Evolutionary conservation across 352 stramenopile species (phyloP).

Genomic region (Pythium chondricola): DNA sequence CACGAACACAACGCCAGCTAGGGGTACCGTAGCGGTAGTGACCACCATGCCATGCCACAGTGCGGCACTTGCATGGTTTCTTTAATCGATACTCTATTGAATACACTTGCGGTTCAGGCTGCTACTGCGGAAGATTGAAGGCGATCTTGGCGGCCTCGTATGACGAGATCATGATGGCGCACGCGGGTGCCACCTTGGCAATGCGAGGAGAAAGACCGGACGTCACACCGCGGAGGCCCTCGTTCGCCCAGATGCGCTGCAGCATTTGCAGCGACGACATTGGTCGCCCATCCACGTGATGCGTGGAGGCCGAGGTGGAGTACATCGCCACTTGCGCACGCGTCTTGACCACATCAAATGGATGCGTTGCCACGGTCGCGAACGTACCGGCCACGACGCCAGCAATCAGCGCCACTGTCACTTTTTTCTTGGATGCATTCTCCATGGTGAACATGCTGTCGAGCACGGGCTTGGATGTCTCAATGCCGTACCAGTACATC

Average conservation of each 20-base stretch:
- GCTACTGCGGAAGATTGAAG: constrained; percentile 27
- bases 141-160: constrained; percentile 67
- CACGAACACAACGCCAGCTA: too few relatives aligned
- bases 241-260: constrained; percentile 32
- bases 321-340: constrained; percentile 65
- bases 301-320: constrained; percentile 19
- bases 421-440: constrained; percentile 24
- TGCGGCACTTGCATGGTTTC: too few relatives aligned
- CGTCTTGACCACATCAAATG: constrained; percentile 96
- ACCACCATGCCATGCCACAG: too few relatives aligned
- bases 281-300: constrained; percentile 10
- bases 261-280: constrained; percentile 39
- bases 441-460: constrained; percentile 21
- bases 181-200: constrained; percentile 66
- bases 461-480: constrained; percentile 67
- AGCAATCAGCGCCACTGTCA: constrained; percentile 75
- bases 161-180: constrained; percentile 75
- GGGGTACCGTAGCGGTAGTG: too few relatives aligned
- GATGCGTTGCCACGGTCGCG: constrained; percentile 88
- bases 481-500: constrained; percentile 92
- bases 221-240: constrained; percentile 37
- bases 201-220: constrained; percentile 49
- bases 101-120: too few relatives aligned
- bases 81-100: too few relatives aligned
- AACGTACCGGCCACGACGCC: constrained; percentile 77